Evolutionary conservation across 768 basidiomycete genomes (phyloP), one percentile per base, ranked within the genome.

Genomic region (Boletus vermiculosoides): DNA sequence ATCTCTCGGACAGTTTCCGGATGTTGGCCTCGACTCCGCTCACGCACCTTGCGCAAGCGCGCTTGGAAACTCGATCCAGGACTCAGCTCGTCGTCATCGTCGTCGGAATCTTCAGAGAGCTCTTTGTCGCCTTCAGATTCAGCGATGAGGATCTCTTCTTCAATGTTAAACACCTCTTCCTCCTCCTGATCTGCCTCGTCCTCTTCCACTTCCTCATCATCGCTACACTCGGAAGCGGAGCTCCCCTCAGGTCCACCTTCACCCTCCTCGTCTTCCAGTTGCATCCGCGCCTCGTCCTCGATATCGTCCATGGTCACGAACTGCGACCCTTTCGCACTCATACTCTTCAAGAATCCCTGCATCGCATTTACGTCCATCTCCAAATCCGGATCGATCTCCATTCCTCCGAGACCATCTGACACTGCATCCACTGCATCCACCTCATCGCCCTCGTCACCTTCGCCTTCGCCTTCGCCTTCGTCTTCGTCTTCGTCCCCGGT

Each of bases 231-330:
- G 0, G 72, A 70, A 54, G 46, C 61, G 13, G 58, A 66, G 31
- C 64, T 71, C 22, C 58, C 65, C 2, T 55, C 61, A 2, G 65
- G 64, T 16, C 65, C 71, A 9, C 65, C 65, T 0, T 54, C 55
- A n/a, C 56, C 73, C 1, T 76, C 74, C 28, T 77, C 80, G 55
- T 85, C 84, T 61, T 86, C 84, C 40, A 39, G 55, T 50, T 60
- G 66, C 66, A 86, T 80, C 60, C 68, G 71, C 54, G 76, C 77
- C 51, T 73, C 78, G 67, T 87, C 86, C 45, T 74, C 79, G 22
- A 90, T 63, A 70, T 92, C 89, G 63, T 85, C 87, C 72, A 85
- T 83, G n/a, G 85, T 86, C 45, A 80, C 71, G 58, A 79, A 77
- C 45, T 57, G 61, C 5, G 77, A 78, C 7, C 81, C 83, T 22